Percentiles rank a stretch among this genome's conserved stretches.
phyloP scores from a whole-genome alignment of 1,284 basidiomycete species.

The Mycosarcoma mackinlayi region DNA sequence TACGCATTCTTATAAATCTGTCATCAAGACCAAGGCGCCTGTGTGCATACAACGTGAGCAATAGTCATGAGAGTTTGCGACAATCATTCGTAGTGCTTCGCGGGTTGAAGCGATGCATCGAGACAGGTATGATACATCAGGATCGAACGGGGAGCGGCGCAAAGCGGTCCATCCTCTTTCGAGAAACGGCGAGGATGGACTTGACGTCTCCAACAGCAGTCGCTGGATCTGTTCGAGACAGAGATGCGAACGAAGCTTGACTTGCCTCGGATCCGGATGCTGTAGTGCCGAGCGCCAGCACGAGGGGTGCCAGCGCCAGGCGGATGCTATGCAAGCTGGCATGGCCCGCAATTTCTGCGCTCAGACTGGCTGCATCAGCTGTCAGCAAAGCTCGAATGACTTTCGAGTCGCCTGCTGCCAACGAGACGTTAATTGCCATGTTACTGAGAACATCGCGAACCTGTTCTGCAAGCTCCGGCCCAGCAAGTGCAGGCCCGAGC shows the following conservation, averaged over 20 bases:
- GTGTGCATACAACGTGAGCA: not conserved
- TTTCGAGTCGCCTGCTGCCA: constrained; percentile 10
- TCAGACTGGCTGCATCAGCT: constrained; percentile 13
- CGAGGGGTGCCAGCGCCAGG: constrained; percentile 20
- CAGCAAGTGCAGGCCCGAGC: constrained; percentile 29
- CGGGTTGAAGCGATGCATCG: no score
- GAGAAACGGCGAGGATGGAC: constrained; percentile 18
- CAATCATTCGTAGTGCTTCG: no score
- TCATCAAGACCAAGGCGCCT: not conserved
- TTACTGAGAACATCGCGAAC: constrained; percentile 15
- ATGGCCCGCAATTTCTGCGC: constrained; percentile 9
- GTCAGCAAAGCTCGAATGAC: constrained; percentile 13
- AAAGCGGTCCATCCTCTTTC: constrained; percentile 26
- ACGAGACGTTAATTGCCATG: not conserved
- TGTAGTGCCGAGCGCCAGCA: constrained; percentile 21
- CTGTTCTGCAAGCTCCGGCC: constrained; percentile 22
- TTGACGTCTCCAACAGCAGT: constrained; percentile 18
- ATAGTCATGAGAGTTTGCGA: not conserved
- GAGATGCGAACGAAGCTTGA: not conserved
- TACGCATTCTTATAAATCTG: not conserved
- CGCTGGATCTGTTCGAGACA: constrained; percentile 28
- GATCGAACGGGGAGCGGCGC: constrained; percentile 31
- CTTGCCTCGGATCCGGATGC: constrained; percentile 2
- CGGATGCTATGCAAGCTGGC: constrained; percentile 20
- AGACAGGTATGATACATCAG: no score